Evolutionary conservation across 371 early-diverging fungal genomes (phyloP), one percentile per base, ranked within the genome.

Genomic region (Fennellomyces sp.): DNA sequence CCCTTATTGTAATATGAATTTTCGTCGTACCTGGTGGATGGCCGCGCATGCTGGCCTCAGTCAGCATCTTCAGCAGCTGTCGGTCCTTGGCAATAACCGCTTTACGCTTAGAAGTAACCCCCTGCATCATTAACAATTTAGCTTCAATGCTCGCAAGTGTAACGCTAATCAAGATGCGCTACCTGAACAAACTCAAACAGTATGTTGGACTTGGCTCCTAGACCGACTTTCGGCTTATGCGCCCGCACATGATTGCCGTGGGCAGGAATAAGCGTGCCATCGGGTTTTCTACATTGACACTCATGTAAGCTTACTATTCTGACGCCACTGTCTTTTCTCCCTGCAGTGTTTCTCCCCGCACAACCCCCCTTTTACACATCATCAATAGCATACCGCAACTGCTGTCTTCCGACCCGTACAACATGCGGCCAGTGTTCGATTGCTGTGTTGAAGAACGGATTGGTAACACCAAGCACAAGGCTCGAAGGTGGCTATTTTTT

Each of bases 401-500:
- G 83, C 17, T 85, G 84, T 36, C 79, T 79, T 8, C 88, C 86
- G 15, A 95, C 88, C 35, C 90, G 82, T 56, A 97, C 86, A 57
- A 90, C 82, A 70, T 96, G 86, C 28, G 96, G 96, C 97, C 98
- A 97, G 78, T 93, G 93, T 53, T 87, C 88, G 58, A 97, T 76
- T 5, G 94, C 89, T 64, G 94, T 92, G 58, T 83, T 81, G 63
- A 98, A 96, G 61, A 93, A 93, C 13, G 96, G 95, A 65, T 98
- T 98, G 10, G 98, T 96, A 5, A 95, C 95, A 17, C 98, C 98
- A 13, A 94, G 69, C 4, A 98, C 74, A 21, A 95, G 79, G 60
- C 90, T 94, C 13, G 89, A 86, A n/a, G 91, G 83, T n/a, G 94
- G 89, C 64, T 85, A 73, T 26, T 19, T 15, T 17, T 17, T 27